These are phyloP conservation scores for Phyllachora maydis DNA, from an alignment of 2,329 filamentous ascomycete genomes.

Conservation along the genomic window DNA sequence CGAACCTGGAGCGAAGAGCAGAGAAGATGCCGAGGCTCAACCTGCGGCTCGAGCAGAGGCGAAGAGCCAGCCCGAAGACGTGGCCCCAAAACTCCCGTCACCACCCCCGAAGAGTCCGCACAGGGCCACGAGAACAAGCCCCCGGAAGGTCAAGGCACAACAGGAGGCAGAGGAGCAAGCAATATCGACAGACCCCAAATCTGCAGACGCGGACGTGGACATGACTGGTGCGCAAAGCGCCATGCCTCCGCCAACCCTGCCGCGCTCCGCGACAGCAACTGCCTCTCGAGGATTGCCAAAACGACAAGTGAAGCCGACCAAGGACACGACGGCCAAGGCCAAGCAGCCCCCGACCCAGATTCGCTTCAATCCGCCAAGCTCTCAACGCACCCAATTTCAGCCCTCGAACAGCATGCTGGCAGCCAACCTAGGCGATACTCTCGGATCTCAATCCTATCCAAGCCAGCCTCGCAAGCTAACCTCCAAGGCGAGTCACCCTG, in stretches of 20 bases:
- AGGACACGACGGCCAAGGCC: conserved; percentile 33
- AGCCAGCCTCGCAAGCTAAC: conserved; percentile 23
- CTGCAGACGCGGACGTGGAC: conserved; percentile 24
- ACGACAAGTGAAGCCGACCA: conserved; percentile 39
- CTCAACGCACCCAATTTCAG: conserved; percentile 37
- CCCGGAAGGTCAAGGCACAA: conserved; percentile 22
- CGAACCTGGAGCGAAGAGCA: conserved; percentile 3
- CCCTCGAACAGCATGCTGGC: conserved; percentile 35
- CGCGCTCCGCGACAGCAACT: conserved; percentile 26
- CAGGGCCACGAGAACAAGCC: conserved; percentile 26
- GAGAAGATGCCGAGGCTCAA: conserved; percentile 5
- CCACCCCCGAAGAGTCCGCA: conserved; percentile 18
- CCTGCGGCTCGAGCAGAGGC: conserved; percentile 2
- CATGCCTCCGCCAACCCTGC: conserved; percentile 39
- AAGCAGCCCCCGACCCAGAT: conserved; percentile 55
- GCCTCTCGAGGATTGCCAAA: conserved; percentile 28
- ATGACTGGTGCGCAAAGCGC: conserved; percentile 31
- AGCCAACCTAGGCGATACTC: conserved; percentile 35
- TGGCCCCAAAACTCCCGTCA: no score
- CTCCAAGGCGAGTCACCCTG: conserved; percentile 47
- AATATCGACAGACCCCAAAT: no score
- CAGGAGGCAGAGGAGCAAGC: no score
- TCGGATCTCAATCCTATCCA: conserved; percentile 10
- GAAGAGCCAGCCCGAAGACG: no score
- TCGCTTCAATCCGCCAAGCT: conserved; percentile 42